Conservation (phyloP, 169 alveolate species). For the Fabrea salina region DNA sequence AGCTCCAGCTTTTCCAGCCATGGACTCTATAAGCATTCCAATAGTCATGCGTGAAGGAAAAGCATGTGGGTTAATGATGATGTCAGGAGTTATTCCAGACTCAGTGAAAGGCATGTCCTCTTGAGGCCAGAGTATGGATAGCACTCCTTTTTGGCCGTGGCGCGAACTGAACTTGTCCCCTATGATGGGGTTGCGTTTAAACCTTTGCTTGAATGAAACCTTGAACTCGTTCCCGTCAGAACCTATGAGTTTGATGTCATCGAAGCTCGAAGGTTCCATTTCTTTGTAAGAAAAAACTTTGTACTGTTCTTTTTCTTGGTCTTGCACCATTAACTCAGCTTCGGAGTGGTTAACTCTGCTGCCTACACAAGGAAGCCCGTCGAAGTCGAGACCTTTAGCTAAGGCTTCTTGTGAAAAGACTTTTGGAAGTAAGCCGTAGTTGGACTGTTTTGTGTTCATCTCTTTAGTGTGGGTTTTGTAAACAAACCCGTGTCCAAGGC, state of each 20-base stretch:
- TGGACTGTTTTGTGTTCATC: slow-evolving; percentile 45
- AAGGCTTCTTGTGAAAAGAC: slow-evolving; percentile 47
- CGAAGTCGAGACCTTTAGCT: slow-evolving; percentile 67
- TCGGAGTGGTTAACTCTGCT: slow-evolving; percentile 64
- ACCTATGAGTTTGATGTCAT: slow-evolving; percentile 65
- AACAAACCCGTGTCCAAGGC: slow-evolving; percentile 96
- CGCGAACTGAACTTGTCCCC: slow-evolving; percentile 99
- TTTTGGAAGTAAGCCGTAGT: slow-evolving; percentile 31
- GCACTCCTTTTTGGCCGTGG: slow-evolving; percentile 99
- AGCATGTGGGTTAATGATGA: slow-evolving; percentile 99
- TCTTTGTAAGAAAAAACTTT: slow-evolving; percentile 64
- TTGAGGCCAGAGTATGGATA: slow-evolving; percentile 96
- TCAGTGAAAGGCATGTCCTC: slow-evolving; percentile 99
- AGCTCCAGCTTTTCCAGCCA: slow-evolving; percentile 99
- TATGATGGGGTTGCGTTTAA: slow-evolving; percentile 93
- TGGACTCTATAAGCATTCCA: slow-evolving; percentile 97
- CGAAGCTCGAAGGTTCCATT: slow-evolving; percentile 73
- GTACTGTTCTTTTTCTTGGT: slow-evolving; percentile 38
- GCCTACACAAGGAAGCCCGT: slow-evolving; percentile 89
- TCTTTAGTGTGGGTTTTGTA: slow-evolving; percentile 92
- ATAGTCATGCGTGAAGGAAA: slow-evolving; percentile 99
- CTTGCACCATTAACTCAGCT: slow-evolving; percentile 28
- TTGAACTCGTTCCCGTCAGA: slow-evolving; percentile 55
- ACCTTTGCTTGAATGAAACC: slow-evolving; percentile 67
- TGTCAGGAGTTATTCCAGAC: slow-evolving; percentile 99